Evolutionary conservation across 179 eudicot genomes (phyloP), one percentile per base, ranked within the genome.

Genomic region (Drosera spatulata): DNA sequence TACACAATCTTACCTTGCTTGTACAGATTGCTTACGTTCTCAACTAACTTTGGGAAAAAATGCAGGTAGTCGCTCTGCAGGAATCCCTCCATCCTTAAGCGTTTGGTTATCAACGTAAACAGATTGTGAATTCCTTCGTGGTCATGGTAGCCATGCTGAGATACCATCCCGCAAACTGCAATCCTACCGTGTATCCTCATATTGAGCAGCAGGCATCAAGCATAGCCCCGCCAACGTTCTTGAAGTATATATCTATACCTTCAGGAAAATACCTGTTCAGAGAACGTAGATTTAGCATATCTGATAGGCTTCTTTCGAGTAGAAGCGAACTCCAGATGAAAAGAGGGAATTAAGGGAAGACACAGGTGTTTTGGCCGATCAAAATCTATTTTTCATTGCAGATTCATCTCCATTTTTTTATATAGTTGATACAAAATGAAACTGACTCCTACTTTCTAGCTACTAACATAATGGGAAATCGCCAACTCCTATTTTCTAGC

Each of bases 171-270:
- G 61, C 97, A 91, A 39, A 87, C 77, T 7, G 97, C 94, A 44
- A 91, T 73, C 59, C 96, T 69, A 5, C 97, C 96, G 48, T 80
- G 80, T 50, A 62, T 7, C 69, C 88, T 83, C 97, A 91, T 91
- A 86, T 91, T 87, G 14, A 71, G 58, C 39, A 91, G 88, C 53
- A 75, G 41, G 96, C 96, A n/a, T 91, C 97, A 4, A 91, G 97
- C 94, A 88, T 87, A 15, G 83, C 48, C 38, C 97, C 97, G 0
- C 96, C 97, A 10, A 91, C 97, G 43, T 91, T 91, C 55, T 91
- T 96, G 53, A 91, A 91, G 82, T 91, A 91, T 52, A 91, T 83
- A 77, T 91, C 97, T 5, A 91, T 85, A 53, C 97, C 97, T 67
- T 83, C 56, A 3, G 96, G 91, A 60, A 91, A 87, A 66, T 72